Base-by-base conservation (phyloP, 2,329 filamentous ascomycete genomes). In the Diplodia mutila region DNA sequence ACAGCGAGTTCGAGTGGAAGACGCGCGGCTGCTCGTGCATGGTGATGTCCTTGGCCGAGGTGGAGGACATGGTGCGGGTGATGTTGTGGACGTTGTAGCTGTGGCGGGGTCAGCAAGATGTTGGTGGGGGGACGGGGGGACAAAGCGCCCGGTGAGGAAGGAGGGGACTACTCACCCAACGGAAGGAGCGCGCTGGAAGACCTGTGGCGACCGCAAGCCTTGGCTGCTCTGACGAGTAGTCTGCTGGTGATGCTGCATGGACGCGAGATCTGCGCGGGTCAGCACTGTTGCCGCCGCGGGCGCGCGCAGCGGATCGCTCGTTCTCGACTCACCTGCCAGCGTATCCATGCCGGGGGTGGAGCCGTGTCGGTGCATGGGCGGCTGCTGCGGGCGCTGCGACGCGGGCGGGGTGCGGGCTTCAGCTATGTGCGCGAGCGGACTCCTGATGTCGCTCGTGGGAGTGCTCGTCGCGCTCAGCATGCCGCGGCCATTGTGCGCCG, bases 281-380 rank as follows among this genome's bases (percentile, higher is more conserved):
- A 68, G 66, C 66, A 39, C 39, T 46, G 57, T 42, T 37, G 18
- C 52, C 34, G 32, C 46, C 16, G 18, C 21, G 34, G 37, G 23
- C 46, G 27, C 57, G 57, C 51, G 51, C 63, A 9, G 23, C 42
- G 52, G 7, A 46, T 25, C 29, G 29, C 51, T 32, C 32, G 32
- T 42, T 21, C 46, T 39, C 42, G 27, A 75, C 75, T 71, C 72
- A 83, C 81, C 81, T 73, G 82, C 80, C 67, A 84, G 72, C 67
- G 81, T 80, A 67, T 84, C 82, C 80, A 84, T 83, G 54, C 80
- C 78, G 34, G 81, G 78, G 18, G 80, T 83, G 27, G 82, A 84
- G 1, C 78, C 75, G 49, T 80, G 78, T 8, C 81, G 76, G 69
- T 78, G 78, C 42, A 77, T 61, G 1, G 61, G 55, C 32, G 72